These are phyloP conservation scores for Suillus plorans DNA, from an alignment of 768 basidiomycete species.

Conservation along the genomic window DNA sequence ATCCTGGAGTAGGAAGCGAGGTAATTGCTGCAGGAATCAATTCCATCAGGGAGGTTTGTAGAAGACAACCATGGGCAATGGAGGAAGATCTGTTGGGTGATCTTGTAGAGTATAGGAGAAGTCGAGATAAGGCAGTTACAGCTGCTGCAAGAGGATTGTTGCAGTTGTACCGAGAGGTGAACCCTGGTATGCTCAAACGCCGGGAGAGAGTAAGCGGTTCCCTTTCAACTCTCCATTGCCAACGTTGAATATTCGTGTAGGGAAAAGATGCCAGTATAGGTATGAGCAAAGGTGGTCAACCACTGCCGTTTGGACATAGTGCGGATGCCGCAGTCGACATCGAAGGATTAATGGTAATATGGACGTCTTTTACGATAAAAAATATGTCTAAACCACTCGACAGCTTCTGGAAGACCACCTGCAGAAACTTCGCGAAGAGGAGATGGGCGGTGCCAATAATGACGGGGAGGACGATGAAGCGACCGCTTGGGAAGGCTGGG, in stretches of 20 bases:
- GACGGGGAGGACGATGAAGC: constrained; percentile 60
- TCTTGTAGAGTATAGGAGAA: constrained; percentile 92
- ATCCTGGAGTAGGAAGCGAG: constrained; percentile 94
- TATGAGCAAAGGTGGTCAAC: constrained; percentile 57
- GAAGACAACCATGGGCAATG: constrained; percentile 95
- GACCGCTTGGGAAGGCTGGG: constrained; percentile 87
- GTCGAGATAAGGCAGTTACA: constrained; percentile 89
- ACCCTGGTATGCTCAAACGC: constrained; percentile 87
- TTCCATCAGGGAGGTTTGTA: constrained; percentile 90
- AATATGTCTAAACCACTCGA: not conserved
- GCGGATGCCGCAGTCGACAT: constrained; percentile 78
- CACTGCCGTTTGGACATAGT: constrained; percentile 81
- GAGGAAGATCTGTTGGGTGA: constrained; percentile 92
- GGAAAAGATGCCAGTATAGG: constrained; percentile 92
- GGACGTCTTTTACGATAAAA: not conserved
- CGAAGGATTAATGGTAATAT: constrained; percentile 82
- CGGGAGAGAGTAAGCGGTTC: constrained; percentile 68
- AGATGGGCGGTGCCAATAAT: constrained; percentile 48
- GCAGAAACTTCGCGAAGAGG: constrained; percentile 65
- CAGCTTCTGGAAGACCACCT: constrained; percentile 91
- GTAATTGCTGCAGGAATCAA: constrained; percentile 98
- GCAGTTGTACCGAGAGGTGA: constrained; percentile 93
- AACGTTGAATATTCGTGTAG: constrained; percentile 34
- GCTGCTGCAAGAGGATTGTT: constrained; percentile 86
- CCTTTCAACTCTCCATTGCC: not conserved